Percentiles rank a stretch among this genome's conserved stretches.
phyloP scores from a whole-genome alignment of 441 rosid species.

The Bocquillonia castaneifolia region DNA sequence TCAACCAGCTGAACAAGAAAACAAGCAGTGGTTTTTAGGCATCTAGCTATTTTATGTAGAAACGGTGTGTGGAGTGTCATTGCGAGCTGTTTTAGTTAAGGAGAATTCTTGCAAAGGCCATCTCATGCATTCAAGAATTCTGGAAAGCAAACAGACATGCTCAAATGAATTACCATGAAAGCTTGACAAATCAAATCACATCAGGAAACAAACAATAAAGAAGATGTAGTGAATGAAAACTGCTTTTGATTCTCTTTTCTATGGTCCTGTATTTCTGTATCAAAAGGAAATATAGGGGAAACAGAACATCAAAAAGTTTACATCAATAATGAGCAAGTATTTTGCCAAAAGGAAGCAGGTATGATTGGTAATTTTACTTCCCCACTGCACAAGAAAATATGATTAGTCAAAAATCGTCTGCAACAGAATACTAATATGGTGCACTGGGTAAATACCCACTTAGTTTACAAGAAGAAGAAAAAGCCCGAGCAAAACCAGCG shows the following conservation, averaged over 20 bases:
- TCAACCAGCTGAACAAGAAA: not conserved
- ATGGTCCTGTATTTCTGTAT: not conserved
- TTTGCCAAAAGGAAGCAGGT: not conserved
- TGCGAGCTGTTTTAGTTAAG: too few relatives aligned
- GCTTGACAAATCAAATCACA: not conserved
- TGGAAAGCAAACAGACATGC: not conserved
- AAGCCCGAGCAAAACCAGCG: slow-evolving; percentile 33
- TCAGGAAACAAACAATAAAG: not conserved
- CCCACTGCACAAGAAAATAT: slow-evolving; percentile 2
- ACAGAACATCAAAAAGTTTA: not conserved
- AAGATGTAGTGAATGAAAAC: not conserved
- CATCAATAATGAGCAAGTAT: not conserved
- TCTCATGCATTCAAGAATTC: not conserved
- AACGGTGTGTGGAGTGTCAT: too few relatives aligned
- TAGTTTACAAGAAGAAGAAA: slow-evolving; percentile 34
- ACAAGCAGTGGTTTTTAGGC: not conserved
- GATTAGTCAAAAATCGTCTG: too few relatives aligned
- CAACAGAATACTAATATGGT: not conserved
- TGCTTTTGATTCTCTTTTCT: not conserved
- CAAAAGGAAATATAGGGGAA: not conserved
- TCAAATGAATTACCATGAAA: not conserved
- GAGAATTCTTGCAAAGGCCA: too few relatives aligned
- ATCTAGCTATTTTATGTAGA: not conserved
- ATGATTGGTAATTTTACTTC: not conserved
- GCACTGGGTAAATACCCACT: not conserved